Conservation (phyloP, 345 rosid species). For the Combretum micranthum region DNA sequence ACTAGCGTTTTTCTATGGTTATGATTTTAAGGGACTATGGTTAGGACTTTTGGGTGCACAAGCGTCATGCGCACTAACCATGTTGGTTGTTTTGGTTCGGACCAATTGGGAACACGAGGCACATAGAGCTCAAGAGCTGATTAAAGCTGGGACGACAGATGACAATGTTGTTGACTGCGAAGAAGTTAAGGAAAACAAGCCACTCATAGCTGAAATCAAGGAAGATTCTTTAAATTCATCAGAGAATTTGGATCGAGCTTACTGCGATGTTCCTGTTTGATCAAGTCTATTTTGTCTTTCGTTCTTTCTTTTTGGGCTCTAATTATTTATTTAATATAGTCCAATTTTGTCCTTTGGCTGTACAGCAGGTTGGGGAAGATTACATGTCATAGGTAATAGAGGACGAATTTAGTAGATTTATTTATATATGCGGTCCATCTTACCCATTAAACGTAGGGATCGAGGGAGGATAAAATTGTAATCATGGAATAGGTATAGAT, state of each 20-base stretch:
- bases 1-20: conserved; percentile 38
- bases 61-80: conserved; percentile 46
- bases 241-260: conserved; percentile 13
- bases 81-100: conserved; percentile 44
- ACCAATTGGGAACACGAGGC: conserved; percentile 64
- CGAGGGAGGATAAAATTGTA: too few species aligned
- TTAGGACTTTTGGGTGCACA: conserved; percentile 69
- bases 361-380: neutral
- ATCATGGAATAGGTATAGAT: too few species aligned
- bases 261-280: neutral
- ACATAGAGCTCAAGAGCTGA: conserved; percentile 44
- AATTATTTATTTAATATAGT: neutral
- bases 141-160: conserved; percentile 12
- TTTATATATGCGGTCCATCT: too few species aligned
- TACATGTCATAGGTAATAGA: too few species aligned
- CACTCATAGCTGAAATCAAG: conserved; percentile 23
- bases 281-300: neutral
- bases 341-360: conserved; percentile 7
- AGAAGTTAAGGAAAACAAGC: conserved; percentile 18
- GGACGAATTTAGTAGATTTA: too few species aligned
- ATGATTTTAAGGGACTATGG: conserved; percentile 65
- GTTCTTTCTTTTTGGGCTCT: neutral
- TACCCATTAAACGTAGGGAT: too few species aligned
- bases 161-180: conserved; percentile 21
- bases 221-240: conserved; percentile 25